phyloP scores from a whole-genome alignment of 1,284 basidiomycete genomes.

The Rhodotorula glutinis region DNA sequence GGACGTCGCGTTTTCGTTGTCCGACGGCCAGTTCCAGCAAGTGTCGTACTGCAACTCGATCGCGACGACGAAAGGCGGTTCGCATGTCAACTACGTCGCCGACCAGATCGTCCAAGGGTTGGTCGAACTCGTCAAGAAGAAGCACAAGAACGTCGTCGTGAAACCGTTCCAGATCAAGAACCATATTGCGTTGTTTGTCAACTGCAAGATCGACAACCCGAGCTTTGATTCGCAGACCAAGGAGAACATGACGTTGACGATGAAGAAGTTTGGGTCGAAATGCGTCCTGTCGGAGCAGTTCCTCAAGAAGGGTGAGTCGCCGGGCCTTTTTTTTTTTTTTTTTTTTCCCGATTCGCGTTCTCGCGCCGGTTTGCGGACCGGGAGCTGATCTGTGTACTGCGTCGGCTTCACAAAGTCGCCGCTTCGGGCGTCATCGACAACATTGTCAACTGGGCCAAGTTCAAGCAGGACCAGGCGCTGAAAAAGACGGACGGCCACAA shows the following conservation, averaged over 20 bases:
- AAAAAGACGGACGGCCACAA: constrained; percentile 97
- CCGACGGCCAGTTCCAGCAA: constrained; percentile 79
- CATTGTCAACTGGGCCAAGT: constrained; percentile 91
- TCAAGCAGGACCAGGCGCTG: constrained; percentile 91
- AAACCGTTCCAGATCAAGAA: constrained; percentile 93
- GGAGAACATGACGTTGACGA: constrained; percentile 84
- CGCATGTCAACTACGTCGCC: constrained; percentile 82
- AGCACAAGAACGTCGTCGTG: constrained; percentile 82
- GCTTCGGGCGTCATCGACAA: constrained; percentile 91
- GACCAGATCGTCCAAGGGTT: constrained; percentile 79
- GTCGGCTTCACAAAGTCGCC: constrained; percentile 60
- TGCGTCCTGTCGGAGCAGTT: constrained; percentile 87
- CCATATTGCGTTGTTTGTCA: constrained; percentile 99
- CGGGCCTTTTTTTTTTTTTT: not conserved
- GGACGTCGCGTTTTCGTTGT: constrained; percentile 95
- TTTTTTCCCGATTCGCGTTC: not conserved
- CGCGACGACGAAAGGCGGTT: constrained; percentile 93
- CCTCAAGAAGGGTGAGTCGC: constrained; percentile 77
- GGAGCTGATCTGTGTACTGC: not conserved
- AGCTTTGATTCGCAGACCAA: constrained; percentile 99
- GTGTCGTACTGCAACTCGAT: constrained; percentile 99
- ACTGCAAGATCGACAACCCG: constrained; percentile 93
- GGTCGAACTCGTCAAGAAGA: constrained; percentile 80
- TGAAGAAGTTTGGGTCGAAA: constrained; percentile 83
- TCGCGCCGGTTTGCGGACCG: not conserved